Base-by-base conservation (phyloP, 73 alveolate species). In the Paramecium tetraurelia region DNA sequence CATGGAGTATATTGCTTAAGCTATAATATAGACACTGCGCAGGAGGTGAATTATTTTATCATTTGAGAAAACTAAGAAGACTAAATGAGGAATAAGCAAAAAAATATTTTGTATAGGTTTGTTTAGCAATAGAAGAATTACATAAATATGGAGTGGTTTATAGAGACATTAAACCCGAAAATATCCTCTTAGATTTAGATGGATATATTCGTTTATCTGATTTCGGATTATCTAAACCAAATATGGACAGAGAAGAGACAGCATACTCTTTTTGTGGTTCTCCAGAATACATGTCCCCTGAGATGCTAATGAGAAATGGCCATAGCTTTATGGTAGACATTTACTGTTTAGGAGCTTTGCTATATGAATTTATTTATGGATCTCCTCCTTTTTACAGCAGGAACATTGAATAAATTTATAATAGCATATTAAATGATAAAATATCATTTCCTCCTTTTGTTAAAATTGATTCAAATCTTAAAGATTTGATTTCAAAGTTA, bases 101-200 rank as follows among this genome's bases (percentile, higher is more conserved):
- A 86, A 92, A 94, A 84, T 97, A 97, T 93, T 96, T 93, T 86
- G 93, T 93, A 29, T 98, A 97, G 88, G 87, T 97, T 43, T 92
- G 97, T 12, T 41, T 93, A 71, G 98, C 98, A 20, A 87, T 97
- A n/a, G 96, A 96, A 70, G 88, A 93, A 63, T 59, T 97, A n/a
- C 99, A 97, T 92, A 92, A 92, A 10, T 92, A 96, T 29, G 93
- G 95, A 18, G 96, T 97, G 20, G 97, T 95, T 46, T 97, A 97
- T 93, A 77, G 99, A 75, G 99, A 97, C 87, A 59, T 97, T 43
- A 97, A 97, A 71, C 99, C 99, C 18, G 99, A 97, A 92, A 97
- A 97, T 93, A 93, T 97, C 11, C 59, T 97, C 41, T 58, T 97
- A 41, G 99, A 97, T 85, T 58, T 83, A 9, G 98, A 96, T 58